Conservation (phyloP, 306 rosid genomes). For the Sphenostylis stenocarpa region DNA sequence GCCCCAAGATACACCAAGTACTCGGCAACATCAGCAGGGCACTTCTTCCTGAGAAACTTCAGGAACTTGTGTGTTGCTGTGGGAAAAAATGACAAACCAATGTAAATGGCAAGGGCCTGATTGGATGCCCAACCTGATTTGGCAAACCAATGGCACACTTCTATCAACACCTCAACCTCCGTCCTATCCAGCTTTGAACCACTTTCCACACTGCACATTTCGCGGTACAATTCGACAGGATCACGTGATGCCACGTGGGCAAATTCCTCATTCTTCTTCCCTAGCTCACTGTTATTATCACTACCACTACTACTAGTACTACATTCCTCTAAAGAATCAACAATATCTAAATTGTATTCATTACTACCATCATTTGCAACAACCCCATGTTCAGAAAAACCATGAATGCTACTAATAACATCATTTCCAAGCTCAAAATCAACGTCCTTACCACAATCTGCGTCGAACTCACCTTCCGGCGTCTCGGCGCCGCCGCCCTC, state of each 20-base stretch:
- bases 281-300: conserved; percentile 21
- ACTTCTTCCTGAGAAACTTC: conserved; percentile 51
- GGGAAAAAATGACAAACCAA: conserved; percentile 88
- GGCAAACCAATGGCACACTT: conserved; percentile 47
- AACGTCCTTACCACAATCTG: conserved; percentile 46
- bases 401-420: conserved; percentile 18
- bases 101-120: conserved; percentile 91
- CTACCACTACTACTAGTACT: background rate
- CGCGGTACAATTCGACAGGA: conserved; percentile 61
- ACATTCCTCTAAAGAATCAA: conserved; percentile 39
- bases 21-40: conserved; percentile 52
- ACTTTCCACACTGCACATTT: conserved; percentile 40
- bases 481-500: background rate
- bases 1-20: conserved; percentile 71
- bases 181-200: conserved; percentile 38
- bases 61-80: conserved; percentile 68
- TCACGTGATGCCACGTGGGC: conserved; percentile 44
- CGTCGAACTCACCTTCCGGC: conserved; percentile 42
- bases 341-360: conserved; percentile 24
- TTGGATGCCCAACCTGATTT: conserved; percentile 81
- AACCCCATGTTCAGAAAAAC: conserved; percentile 29
- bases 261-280: conserved; percentile 26
- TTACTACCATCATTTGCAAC: conserved; percentile 29
- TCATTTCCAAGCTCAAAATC: conserved; percentile 39
- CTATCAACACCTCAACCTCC: conserved; percentile 48